Conservation (phyloP, 345 rosid species). For the Linum trigynum region DNA sequence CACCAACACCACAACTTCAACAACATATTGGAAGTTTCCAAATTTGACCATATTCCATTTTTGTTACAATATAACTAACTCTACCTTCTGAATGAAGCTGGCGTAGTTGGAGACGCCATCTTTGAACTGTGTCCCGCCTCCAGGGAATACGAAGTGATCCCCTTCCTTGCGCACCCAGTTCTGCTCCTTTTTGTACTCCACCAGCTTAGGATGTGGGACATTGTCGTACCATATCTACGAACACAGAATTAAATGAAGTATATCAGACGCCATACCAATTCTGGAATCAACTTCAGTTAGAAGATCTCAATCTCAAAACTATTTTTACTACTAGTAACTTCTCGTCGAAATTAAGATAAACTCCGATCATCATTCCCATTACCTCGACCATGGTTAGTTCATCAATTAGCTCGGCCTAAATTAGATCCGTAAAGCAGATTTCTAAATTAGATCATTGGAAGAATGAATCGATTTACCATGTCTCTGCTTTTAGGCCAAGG, state of each 20-base stretch:
- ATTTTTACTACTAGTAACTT: no score
- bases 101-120: constrained; percentile 64
- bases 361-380: no score
- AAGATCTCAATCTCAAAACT: no score
- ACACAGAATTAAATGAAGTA: no score
- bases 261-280: no score
- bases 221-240: constrained; percentile 67
- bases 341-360: no score
- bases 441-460: no score
- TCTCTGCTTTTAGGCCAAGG: constrained; percentile 94
- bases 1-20: background rate
- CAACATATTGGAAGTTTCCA: background rate
- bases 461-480: constrained; percentile 37
- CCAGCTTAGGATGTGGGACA: constrained; percentile 92
- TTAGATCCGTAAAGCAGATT: no score
- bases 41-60: background rate
- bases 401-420: no score
- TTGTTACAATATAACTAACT: no score
- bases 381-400: no score
- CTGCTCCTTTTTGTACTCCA: constrained; percentile 91
- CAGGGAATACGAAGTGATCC: constrained; percentile 68
- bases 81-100: constrained; percentile 56
- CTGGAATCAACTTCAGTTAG: no score
- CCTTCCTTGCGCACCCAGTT: constrained; percentile 71
- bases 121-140: constrained; percentile 95